phyloP scores from a whole-genome alignment of 1,284 basidiomycete species.

The Rhodotorula mucilaginosa region DNA sequence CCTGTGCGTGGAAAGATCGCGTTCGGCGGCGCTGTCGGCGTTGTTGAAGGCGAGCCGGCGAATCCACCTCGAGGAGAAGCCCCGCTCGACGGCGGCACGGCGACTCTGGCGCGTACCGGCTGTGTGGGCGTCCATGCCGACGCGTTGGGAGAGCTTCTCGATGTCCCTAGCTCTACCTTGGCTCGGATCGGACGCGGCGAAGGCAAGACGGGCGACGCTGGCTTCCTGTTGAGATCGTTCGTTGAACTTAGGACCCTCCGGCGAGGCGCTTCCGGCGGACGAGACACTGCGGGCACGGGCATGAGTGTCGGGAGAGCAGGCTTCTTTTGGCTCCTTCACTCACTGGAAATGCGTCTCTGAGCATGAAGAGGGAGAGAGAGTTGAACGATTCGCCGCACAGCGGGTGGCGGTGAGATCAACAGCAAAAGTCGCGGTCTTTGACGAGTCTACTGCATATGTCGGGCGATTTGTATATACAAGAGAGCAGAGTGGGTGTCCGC shows the following conservation, averaged over 20 bases:
- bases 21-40: conserved; percentile 1
- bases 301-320: not conserved
- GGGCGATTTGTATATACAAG: too few species aligned
- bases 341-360: not conserved
- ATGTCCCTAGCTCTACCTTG: conserved; percentile 16
- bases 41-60: conserved; percentile 17
- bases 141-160: conserved; percentile 1
- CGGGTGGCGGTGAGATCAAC: too few species aligned
- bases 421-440: too few species aligned
- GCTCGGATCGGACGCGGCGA: conserved; percentile 18
- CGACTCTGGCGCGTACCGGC: conserved; percentile 15
- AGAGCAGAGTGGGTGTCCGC: too few species aligned
- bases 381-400: too few species aligned
- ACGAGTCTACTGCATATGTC: too few species aligned
- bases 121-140: conserved; percentile 13
- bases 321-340: too few species aligned
- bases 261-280: conserved; percentile 12
- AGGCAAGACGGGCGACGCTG: not conserved
- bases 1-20: not conserved
- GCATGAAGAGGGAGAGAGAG: not conserved
- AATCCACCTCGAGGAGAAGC: not conserved
- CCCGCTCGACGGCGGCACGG: not conserved
- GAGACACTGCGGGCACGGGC: conserved; percentile 15
- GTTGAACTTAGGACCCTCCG: conserved; percentile 21
- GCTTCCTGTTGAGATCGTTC: not conserved